Conservation (phyloP, 495 filamentous ascomycete species). For the Physcia stellaris region DNA sequence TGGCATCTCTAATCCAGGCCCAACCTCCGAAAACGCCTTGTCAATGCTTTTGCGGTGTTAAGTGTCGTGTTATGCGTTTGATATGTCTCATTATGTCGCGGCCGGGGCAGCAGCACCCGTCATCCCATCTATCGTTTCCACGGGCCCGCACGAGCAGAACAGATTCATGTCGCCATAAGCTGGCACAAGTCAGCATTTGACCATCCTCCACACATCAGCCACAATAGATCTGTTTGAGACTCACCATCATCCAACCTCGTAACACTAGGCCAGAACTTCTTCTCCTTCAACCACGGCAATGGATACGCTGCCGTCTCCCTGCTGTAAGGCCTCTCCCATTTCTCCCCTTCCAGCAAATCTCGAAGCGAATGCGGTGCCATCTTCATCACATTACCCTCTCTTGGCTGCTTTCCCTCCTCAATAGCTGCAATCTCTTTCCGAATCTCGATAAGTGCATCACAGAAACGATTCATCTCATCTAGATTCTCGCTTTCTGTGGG, state of each 20-base stretch:
- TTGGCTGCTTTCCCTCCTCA: conserved; percentile 65
- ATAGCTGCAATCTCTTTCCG: conserved; percentile 74
- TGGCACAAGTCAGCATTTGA: conserved; percentile 27
- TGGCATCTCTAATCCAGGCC: too few species aligned
- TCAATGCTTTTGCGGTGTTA: too few species aligned
- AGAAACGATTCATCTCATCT: conserved; percentile 90
- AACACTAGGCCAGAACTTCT: conserved; percentile 97
- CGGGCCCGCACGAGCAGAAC: conserved; percentile 89
- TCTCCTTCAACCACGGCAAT: conserved; percentile 70
- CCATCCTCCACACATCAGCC: neutral
- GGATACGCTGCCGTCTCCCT: conserved; percentile 84
- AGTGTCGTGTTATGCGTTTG: too few species aligned
- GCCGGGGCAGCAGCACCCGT: conserved; percentile 18
- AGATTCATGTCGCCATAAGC: conserved; percentile 87
- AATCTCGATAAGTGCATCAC: conserved; percentile 82
- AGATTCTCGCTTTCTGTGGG: conserved; percentile 92
- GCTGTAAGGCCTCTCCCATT: conserved; percentile 70
- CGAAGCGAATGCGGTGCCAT: conserved; percentile 80
- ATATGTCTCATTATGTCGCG: conserved; percentile 15
- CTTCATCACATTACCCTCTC: conserved; percentile 81
- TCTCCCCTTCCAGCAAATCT: conserved; percentile 55
- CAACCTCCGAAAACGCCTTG: too few species aligned
- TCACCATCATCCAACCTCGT: conserved; percentile 83
- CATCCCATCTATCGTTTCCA: conserved; percentile 41
- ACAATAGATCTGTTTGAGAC: conserved; percentile 15